Evolutionary conservation across 345 rosid genomes (phyloP), one percentile per base, ranked within the genome.

Genomic region (Pugionium dolabratum): DNA sequence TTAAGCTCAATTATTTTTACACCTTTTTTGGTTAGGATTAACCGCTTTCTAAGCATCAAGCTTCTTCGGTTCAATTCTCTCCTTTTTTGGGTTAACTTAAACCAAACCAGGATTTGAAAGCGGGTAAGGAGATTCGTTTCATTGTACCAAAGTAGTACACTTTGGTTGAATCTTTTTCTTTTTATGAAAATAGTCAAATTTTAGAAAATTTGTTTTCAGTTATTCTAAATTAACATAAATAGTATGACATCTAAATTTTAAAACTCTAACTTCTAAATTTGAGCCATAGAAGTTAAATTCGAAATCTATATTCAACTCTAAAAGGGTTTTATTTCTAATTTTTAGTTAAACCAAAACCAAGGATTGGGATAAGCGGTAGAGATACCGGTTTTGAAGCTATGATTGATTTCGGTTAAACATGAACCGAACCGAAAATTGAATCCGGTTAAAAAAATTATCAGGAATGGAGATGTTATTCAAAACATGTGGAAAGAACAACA

Each of bases 381-480:
- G 2, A 29, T 8, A 59, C 7, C 32, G 41, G 52, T 34, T 43
- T 43, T 18, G 18, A 18, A 18, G 18, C 18, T 18, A 18, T 9
- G 3, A 11, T 5, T 2, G 25, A 44, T 25, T 33, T 9, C 35
- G 55, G 62, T 70, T 9, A 0, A 62, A 1, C 0, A 30, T 0
- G 41, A 46, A 49, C 60, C 60, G 43, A 65, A 58, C 25, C 35
- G 6, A 39, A 5, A 5, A 2, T 4, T 7, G 7, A 6, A 7
- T 9, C 67, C 72, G 72, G 76, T 73, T 65, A 43, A 29, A 29
- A 0, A 8, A 18, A 18, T 25, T 4, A 2, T n/a, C 29, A 73
- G 99, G 99, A 2, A 77, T 94, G 92, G 88, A 86, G 61, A 73
- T 94, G 97, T 56, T 94, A 66, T 94, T 34, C 85, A 90, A 94